These are phyloP conservation scores for Microglena sp. DNA, from an alignment of 139 green algal genomes.

Conservation along the genomic window DNA sequence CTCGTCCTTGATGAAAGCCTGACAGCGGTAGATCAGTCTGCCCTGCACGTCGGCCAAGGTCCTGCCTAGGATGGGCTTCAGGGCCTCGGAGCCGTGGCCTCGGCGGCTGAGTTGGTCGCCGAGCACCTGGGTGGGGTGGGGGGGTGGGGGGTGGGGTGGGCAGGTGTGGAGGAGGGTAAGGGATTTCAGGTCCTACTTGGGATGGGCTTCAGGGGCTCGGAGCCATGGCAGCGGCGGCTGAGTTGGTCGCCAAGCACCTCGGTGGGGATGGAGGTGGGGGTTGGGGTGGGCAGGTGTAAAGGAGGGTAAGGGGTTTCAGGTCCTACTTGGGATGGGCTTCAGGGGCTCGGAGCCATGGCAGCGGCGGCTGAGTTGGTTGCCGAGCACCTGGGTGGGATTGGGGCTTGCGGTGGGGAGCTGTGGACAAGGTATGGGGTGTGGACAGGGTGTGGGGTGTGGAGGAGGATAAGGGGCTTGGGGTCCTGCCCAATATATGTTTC, in stretches of 20 bases:
- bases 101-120: slow-evolving; percentile 57
- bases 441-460: no score
- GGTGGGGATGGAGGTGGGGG: no score
- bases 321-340: slow-evolving; percentile 59
- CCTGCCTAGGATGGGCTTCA: slow-evolving; percentile 63
- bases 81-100: slow-evolving; percentile 48
- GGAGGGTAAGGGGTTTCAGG: no score
- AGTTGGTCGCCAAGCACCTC: slow-evolving; percentile 73
- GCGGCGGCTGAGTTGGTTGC: slow-evolving; percentile 53
- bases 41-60: slow-evolving; percentile 85
- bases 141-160: no score
- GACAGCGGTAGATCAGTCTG: slow-evolving; percentile 72
- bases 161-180: no score
- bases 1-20: slow-evolving; percentile 68
- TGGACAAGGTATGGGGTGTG: no score
- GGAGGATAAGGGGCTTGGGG: no score
- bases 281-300: no score
- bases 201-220: slow-evolving; percentile 62
- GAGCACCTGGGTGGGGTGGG: slow-evolving; percentile 69
- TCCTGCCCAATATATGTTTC: slow-evolving; percentile 57
- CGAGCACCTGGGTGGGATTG: slow-evolving; percentile 68
- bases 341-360: slow-evolving; percentile 58
- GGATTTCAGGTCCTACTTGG: slow-evolving; percentile 56
- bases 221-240: slow-evolving; percentile 34
- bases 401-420: no score